phyloP scores from a whole-genome alignment of 2,329 filamentous ascomycete species.

The Alternaria tenuissima region DNA sequence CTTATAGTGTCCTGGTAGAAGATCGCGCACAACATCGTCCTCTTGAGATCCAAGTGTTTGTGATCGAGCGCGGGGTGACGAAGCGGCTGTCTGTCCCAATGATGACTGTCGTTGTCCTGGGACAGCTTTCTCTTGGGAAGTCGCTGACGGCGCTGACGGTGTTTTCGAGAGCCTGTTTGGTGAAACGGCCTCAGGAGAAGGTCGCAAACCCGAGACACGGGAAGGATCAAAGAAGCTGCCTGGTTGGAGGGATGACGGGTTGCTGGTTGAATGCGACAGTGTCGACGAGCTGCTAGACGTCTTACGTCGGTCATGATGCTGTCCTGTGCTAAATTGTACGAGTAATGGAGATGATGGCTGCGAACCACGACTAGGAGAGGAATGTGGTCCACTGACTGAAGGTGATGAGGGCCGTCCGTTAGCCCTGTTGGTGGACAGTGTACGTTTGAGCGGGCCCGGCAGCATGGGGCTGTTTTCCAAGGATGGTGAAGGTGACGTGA shows the following conservation, averaged over 20 bases:
- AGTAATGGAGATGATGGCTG: conserved; percentile 88
- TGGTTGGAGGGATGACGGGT: conserved; percentile 69
- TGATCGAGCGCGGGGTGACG: conserved; percentile 76
- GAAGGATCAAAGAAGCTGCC: conserved; percentile 76
- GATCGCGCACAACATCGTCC: conserved; percentile 76
- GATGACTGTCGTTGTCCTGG: conserved; percentile 46
- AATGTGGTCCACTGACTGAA: conserved; percentile 80
- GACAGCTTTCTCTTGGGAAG: conserved; percentile 53
- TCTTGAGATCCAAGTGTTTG: conserved; percentile 95
- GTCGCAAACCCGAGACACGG: conserved; percentile 63
- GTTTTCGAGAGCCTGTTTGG: conserved; percentile 59
- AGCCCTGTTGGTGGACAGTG: conserved; percentile 82
- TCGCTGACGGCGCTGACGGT: conserved; percentile 54
- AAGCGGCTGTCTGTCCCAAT: conserved; percentile 37
- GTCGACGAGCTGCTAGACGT: conserved; percentile 89
- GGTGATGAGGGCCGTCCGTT: conserved; percentile 80
- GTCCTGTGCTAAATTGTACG: conserved; percentile 92
- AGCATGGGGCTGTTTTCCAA: conserved; percentile 88
- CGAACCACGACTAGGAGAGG: conserved; percentile 87
- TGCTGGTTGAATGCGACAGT: conserved; percentile 78
- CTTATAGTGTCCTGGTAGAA: conserved; percentile 76
- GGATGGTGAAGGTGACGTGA: conserved; percentile 66
- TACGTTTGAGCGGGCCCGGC: conserved; percentile 80
- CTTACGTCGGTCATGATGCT: conserved; percentile 84
- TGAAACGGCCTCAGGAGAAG: conserved; percentile 63